Evolutionary conservation across 371 early-diverging fungal genomes (phyloP).

Genomic region (Mucor mucedo): DNA sequence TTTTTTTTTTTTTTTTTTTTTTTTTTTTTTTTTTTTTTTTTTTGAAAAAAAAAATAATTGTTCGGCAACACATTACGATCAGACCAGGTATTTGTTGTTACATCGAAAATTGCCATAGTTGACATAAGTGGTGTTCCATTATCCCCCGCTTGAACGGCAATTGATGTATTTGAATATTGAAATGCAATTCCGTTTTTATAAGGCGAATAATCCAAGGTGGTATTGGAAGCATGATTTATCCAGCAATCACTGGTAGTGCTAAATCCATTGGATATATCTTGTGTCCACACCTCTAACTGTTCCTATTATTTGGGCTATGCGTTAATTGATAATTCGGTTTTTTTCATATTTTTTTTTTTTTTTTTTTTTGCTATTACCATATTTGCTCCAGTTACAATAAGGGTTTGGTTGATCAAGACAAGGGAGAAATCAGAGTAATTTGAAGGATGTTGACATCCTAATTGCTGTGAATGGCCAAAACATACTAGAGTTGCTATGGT

Average conservation of each 20-base stretch:
- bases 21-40: too few species aligned
- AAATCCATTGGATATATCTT: constrained; percentile 33
- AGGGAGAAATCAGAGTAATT: constrained; percentile 28
- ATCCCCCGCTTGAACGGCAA: constrained; percentile 28
- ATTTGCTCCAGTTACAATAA: constrained; percentile 28
- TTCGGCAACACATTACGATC: constrained; percentile 10
- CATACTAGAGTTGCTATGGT: not conserved
- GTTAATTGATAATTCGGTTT: too few species aligned
- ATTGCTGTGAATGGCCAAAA: not conserved
- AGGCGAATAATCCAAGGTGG: not conserved
- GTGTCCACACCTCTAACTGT: constrained; percentile 32
- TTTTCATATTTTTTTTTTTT: too few species aligned
- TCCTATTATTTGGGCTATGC: constrained; percentile 13
- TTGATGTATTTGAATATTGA: constrained; percentile 4
- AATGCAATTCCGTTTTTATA: constrained; percentile 26
- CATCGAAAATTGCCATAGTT: constrained; percentile 11
- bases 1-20: too few species aligned
- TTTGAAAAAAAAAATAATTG: not conserved
- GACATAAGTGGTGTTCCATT: constrained; percentile 10
- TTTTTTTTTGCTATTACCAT: constrained; percentile 10
- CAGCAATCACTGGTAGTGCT: constrained; percentile 26
- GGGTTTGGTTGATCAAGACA: constrained; percentile 11
- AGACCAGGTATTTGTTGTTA: constrained; percentile 15
- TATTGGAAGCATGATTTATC: constrained; percentile 2
- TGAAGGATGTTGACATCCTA: constrained; percentile 15